Base-by-base conservation (phyloP, 768 basidiomycete genomes). In the Infundibulicybe gibba region DNA sequence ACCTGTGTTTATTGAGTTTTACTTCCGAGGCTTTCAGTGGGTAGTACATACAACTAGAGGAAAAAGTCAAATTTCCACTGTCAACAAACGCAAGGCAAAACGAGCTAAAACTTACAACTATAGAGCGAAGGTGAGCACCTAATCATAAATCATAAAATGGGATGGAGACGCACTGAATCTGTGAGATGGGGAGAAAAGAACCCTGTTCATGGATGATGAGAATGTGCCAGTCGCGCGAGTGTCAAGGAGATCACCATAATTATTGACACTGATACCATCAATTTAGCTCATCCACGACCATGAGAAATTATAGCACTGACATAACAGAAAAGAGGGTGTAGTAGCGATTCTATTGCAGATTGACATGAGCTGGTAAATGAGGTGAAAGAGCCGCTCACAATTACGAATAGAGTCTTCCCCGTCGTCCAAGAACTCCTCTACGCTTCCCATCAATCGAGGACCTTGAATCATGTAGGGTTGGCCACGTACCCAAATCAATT, bases 341-440 rank as follows among this genome's bases (percentile, higher is more conserved):
- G 57, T 82, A 83, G 13, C 81, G 78, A 61, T 81, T 81, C 81
- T 81, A 50, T 5, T 31, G 16, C 4, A 45, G 32, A 2, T 16
- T 43, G n/a, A 49, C 46, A 32, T 19, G 19, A 19, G 35, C 25
- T 15, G 43, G 33, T 25, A 33, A 17, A 41, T 15, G 14, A 33
- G 9, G n/a, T 38, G 25, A 21, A 35, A 17, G 40, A 17, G 3
- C 35, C 41, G 35, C 72, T 54, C 50, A 81, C 81, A 48, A 80
- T 33, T 33, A 83, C 57, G 60, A 83, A 83, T 48, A 83, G 53
- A 20, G 54, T 47, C 54, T 82, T 83, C 40, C 77, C 80, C 49
- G 71, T 57, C 12, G 78, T 76, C 79, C 79, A 81, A n/a, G 72
- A 61, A 43, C 76, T 71, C 53, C 63, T 71, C 80, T 81, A 51